Base-by-base conservation (phyloP, 257 asterid genomes). In the Przewalskia tangutica region DNA sequence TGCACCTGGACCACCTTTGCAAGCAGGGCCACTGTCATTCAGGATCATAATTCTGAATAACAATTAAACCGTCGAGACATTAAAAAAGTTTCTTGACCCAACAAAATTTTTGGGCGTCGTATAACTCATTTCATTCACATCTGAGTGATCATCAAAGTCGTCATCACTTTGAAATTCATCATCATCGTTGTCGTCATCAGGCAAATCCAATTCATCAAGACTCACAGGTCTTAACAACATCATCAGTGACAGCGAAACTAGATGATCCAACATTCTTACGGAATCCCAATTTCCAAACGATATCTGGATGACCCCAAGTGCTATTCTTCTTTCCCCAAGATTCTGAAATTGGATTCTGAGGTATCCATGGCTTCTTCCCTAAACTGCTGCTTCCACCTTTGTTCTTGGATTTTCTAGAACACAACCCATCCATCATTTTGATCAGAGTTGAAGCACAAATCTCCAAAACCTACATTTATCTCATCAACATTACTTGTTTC, bases 391-490 rank as follows among this genome's bases (percentile, higher is more conserved):
- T 81, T 77, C 80, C 91, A 64, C 77, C 79, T 83, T 66, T 92
- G 81, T 85, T 88, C 82, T 91, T 92, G 4, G 90, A 70, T 76
- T 91, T 94, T 80, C 85, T 91, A 0, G 82, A 85, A n/a, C 71
- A 85, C 16, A 89, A 89, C 92, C 98, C 98, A 91, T 14, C 92
- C 97, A 42, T 88, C 95, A 48, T 83, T 89, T 77, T 87, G 79
- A 18, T 84, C 64, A n/a, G 87, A 42, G 58, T 81, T 83, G 77
- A 89, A 20, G 77, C 64, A 77, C 86, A 89, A 48, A 77, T 84
- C 88, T 7, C 89, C n/a, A n/a, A 86, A n/a, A 91, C 71, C 13
- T 85, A 42, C 83, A 18, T 86, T 77, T 81, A 88, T 64, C 34
- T 88, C 87, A 68, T 85, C 84, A 23, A 84, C 14, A 51, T 64